These are phyloP conservation scores for Leptographium procerum DNA, from an alignment of 2,329 filamentous ascomycete genomes.

Conservation along the genomic window DNA sequence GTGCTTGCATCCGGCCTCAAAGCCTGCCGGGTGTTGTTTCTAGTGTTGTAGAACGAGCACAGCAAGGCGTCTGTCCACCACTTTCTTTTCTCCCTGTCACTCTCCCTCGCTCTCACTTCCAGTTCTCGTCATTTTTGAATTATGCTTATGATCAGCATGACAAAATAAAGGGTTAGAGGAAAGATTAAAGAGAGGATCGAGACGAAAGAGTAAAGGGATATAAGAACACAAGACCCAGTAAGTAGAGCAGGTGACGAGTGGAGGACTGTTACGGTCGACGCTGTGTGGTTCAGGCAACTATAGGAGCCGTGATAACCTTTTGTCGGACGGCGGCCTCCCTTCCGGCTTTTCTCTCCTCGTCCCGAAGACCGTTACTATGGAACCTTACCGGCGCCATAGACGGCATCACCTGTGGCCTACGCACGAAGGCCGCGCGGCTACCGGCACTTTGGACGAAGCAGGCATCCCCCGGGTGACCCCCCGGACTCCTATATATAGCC, in stretches of 20 bases:
- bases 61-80: neutral
- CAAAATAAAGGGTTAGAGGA: neutral
- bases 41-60: neutral
- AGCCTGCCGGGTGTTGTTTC: neutral
- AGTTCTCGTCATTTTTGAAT: neutral
- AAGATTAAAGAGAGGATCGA: neutral
- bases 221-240: too few species aligned
- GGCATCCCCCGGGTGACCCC: neutral
- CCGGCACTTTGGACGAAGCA: conserved; percentile 4
- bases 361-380: neutral
- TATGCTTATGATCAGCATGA: neutral
- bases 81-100: neutral
- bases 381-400: neutral
- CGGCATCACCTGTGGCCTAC: neutral
- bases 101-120: neutral
- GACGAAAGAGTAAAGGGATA: neutral
- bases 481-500: conserved; percentile 1
- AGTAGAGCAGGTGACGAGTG: neutral
- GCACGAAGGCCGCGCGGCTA: conserved; percentile 3
- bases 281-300: too few species aligned
- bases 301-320: neutral
- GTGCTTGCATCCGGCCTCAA: neutral
- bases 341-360: neutral
- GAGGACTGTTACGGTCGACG: neutral
- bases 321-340: neutral